These are phyloP conservation scores for Cordyceps cateniannulata DNA, from an alignment of 2,329 filamentous ascomycete species.

Conservation along the genomic window DNA sequence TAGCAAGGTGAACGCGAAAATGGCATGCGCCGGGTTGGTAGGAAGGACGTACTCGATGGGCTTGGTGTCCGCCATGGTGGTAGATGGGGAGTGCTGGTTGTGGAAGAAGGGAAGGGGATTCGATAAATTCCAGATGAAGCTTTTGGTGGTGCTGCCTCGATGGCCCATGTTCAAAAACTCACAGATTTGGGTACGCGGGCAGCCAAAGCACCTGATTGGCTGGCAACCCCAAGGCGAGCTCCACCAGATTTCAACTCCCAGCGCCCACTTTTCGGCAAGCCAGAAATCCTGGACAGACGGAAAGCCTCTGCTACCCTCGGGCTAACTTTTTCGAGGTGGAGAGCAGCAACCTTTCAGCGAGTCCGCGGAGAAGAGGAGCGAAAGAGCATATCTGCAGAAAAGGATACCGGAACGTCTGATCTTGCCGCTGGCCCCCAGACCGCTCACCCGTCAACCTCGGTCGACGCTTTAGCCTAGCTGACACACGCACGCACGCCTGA, in stretches of 20 bases:
- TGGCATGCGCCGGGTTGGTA: not conserved
- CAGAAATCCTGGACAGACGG: not conserved
- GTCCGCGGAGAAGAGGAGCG: not conserved
- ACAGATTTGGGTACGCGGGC: not conserved
- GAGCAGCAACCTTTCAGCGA: not conserved
- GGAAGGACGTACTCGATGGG: conserved; percentile 52
- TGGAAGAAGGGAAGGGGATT: not conserved
- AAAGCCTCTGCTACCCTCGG: conserved; percentile 20
- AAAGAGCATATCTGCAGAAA: not conserved
- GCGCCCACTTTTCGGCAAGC: not conserved
- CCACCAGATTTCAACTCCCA: not conserved
- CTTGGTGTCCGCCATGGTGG: conserved; percentile 59
- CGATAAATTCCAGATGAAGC: not conserved
- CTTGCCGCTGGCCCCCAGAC: conserved; percentile 4
- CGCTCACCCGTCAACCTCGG: conserved; percentile 1
- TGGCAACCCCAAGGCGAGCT: not conserved
- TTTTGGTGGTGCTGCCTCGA: conserved; percentile 5
- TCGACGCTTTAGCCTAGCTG: conserved; percentile 4
- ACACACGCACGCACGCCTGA: conserved; percentile 7
- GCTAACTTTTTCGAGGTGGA: conserved; percentile 21
- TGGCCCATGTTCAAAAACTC: conserved; percentile 10
- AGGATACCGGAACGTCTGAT: conserved; percentile 5
- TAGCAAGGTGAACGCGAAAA: conserved; percentile 18
- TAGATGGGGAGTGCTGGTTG: not conserved
- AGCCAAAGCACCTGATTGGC: conserved; percentile 2